A percentile compares a stretch with the other conserved stretches of the same genome.
phyloP scores from a whole-genome alignment of 2,329 filamentous ascomycete genomes.

The Parastagonospora nodorum region DNA sequence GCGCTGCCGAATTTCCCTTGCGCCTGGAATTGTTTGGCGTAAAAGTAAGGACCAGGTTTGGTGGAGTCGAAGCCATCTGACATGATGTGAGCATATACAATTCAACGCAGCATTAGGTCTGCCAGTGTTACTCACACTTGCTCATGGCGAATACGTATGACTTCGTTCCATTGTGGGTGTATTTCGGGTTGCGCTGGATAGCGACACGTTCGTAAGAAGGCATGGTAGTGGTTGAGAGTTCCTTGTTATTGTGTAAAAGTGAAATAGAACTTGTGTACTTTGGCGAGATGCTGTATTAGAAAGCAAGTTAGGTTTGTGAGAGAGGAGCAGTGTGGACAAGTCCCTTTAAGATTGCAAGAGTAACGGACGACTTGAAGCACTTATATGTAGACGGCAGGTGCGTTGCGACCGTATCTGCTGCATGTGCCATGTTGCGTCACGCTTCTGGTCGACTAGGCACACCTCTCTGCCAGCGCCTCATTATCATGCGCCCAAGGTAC shows the following conservation, averaged over 20 bases:
- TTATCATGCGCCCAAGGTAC: background rate
- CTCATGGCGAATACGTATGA: conserved; percentile 9
- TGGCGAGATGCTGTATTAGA: too few species aligned
- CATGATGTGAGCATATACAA: background rate
- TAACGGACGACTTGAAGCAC: too few species aligned
- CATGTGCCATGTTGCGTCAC: background rate
- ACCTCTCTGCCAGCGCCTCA: background rate
- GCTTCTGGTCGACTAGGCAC: background rate
- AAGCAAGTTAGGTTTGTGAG: too few species aligned
- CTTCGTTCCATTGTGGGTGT: conserved; percentile 9
- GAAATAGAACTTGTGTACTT: too few species aligned
- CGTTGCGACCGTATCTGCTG: background rate
- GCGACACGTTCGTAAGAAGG: conserved; percentile 7
- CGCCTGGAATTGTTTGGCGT: background rate
- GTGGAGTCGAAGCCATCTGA: conserved; percentile 1
- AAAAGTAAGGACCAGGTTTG: background rate
- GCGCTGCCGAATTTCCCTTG: conserved; percentile 1
- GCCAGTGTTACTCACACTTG: conserved; percentile 3
- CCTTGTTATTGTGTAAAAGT: too few species aligned
- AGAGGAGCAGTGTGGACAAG: too few species aligned
- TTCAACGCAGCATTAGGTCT: too few species aligned
- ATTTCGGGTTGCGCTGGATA: conserved; percentile 7
- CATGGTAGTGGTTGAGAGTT: background rate
- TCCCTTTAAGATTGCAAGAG: too few species aligned
- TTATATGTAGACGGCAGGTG: background rate